Base-by-base conservation (phyloP, 2,329 filamentous ascomycete genomes). In the Camptophora hylomeconis region DNA sequence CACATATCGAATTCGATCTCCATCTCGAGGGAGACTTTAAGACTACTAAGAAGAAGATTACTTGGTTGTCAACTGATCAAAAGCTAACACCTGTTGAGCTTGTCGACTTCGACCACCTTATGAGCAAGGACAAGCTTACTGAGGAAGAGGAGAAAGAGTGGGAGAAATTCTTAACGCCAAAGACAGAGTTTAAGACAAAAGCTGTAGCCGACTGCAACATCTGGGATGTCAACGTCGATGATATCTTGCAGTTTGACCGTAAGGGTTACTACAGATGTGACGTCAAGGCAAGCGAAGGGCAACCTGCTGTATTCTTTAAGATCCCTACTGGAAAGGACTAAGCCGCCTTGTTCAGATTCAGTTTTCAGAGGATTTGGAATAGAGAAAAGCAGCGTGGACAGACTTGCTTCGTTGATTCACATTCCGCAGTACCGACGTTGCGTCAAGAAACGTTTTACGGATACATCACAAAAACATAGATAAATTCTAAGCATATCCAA, bases 121-220 rank as follows among this genome's bases (percentile, higher is more conserved):
- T 95, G 50, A 92, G 79, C 36, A 95, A 94, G 67, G 87, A 95
- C 52, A 86, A 89, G 51, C 67, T 95, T 16, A 80, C 84, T 53
- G 41, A 44, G 31, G 76, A 84, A 49, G 76, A 84, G 2, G 82
- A 92, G 47, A 67, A 76, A 27, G 62, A 86, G 14, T 46, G 40
- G 40, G 80, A 87, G 53, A 72, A 86, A 40, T 87, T 75, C 53
- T 54, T 92, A 33, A 87, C 73, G 45, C 68, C 72, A 12, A 61
- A 69, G 28, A 87, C 80, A 0, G 72, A 78, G 45, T 72, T 67
- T 24, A 72, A 73, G 58, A 74, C 74, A 28, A 67, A 77, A 40
- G 80, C 78, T 0, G 51, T 78, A 30, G 81, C 79, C 22, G 83
- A 92, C 46, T 74, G 70, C 45, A 84, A 81, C 45, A 74, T 87